Evolutionary conservation across 1,284 basidiomycete genomes (phyloP).

Genomic region (Pascua sp.): DNA sequence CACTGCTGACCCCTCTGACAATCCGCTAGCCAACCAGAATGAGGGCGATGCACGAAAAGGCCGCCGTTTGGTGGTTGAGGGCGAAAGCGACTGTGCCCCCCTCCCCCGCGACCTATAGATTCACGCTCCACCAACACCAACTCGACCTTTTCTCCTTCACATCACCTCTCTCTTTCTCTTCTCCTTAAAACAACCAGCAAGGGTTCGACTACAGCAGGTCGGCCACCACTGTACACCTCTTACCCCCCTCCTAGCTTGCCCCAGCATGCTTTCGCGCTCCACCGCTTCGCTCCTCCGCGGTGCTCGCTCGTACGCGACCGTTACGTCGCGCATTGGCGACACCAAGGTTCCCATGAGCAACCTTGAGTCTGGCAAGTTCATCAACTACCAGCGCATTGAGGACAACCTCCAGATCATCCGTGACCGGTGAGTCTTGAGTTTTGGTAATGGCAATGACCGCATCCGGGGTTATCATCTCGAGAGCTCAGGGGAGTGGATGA

Average conservation of each 20-base stretch:
- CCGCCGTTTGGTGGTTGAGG: too few relatives aligned
- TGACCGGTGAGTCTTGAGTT: constrained; percentile 59
- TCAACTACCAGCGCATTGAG: constrained; percentile 98
- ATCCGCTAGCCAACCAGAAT: too few relatives aligned
- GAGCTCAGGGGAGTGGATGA: neutral
- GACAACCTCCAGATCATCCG: constrained; percentile 86
- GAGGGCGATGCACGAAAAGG: too few relatives aligned
- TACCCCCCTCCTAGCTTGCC: neutral
- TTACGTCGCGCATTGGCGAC: constrained; percentile 64
- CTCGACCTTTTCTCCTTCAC: too few relatives aligned
- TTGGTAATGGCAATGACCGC: too few relatives aligned
- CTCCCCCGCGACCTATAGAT: too few relatives aligned
- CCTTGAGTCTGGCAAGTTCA: constrained; percentile 68
- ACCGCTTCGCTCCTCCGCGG: constrained; percentile 28
- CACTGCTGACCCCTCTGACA: too few relatives aligned
- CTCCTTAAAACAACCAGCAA: constrained; percentile 6
- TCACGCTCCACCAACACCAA: too few relatives aligned
- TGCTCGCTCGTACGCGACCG: constrained; percentile 42
- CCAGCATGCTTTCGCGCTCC: constrained; percentile 34
- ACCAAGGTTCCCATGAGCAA: constrained; percentile 93
- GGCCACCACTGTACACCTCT: neutral
- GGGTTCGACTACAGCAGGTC: constrained; percentile 5
- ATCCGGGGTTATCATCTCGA: neutral
- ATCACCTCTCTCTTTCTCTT: constrained; percentile 2
- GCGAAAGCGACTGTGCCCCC: too few relatives aligned